A percentile compares a stretch with the other conserved stretches of the same genome.
Conservation (phyloP, 257 asterid genomes). For the Solanum neorickii region DNA sequence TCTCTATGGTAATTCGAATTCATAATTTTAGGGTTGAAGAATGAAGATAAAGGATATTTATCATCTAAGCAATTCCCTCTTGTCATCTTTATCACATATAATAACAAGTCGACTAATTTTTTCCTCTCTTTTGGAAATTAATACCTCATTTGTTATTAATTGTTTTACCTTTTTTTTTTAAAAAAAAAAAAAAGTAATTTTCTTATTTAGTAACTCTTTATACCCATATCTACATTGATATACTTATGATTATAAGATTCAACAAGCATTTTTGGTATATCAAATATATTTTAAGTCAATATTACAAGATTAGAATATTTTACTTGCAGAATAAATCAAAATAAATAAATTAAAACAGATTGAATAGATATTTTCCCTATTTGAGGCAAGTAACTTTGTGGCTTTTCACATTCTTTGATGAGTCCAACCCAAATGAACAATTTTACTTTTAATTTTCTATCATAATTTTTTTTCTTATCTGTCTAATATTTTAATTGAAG, state of each 20-base stretch:
- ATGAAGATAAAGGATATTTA: background rate
- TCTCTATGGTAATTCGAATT: background rate
- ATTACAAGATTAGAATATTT: too few relatives aligned
- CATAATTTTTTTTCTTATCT: background rate
- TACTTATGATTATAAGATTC: too few relatives aligned
- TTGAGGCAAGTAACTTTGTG: too few relatives aligned
- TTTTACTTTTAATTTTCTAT: background rate
- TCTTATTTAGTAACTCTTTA: too few relatives aligned
- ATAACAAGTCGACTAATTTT: too few relatives aligned
- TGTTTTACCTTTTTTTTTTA: too few relatives aligned
- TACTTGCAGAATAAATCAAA: accelerated
- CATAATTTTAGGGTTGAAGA: background rate
- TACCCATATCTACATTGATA: background rate
- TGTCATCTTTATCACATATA: background rate
- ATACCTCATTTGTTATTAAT: too few relatives aligned
- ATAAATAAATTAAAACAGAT: too few relatives aligned
- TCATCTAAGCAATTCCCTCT: background rate
- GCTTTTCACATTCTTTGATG: background rate
- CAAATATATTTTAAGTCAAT: too few relatives aligned
- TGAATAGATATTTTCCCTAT: too few relatives aligned
- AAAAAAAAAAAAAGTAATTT: too few relatives aligned
- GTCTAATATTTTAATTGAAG: background rate
- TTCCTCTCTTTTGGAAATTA: too few relatives aligned
- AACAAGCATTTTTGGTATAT: background rate
- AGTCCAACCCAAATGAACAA: background rate